phyloP scores from a whole-genome alignment of 2,329 filamentous ascomycete genomes.

The Neofusicoccum sp. region DNA sequence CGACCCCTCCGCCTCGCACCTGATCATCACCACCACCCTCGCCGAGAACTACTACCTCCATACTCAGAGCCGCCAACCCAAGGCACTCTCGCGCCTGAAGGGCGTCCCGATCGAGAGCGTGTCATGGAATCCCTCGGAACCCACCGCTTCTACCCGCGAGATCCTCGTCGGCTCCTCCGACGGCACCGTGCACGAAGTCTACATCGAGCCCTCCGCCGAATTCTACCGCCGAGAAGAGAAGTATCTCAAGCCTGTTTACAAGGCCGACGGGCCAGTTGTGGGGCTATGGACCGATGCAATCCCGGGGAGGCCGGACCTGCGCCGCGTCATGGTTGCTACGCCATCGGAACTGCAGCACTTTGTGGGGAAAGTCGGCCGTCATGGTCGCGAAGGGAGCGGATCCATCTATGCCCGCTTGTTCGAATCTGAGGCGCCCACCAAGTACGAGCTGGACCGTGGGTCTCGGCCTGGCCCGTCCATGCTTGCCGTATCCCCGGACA shows the following conservation, averaged over 20 bases:
- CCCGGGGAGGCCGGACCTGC: conserved; percentile 67
- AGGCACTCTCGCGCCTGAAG: conserved; percentile 77
- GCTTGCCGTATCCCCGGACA: conserved; percentile 77
- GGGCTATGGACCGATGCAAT: conserved; percentile 84
- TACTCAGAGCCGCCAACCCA: conserved; percentile 87
- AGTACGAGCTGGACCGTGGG: conserved; percentile 70
- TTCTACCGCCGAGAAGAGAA: conserved; percentile 96
- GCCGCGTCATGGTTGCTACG: conserved; percentile 80
- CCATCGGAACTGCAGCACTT: conserved; percentile 79
- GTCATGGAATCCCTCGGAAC: conserved; percentile 91
- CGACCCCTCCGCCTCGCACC: conserved; percentile 92
- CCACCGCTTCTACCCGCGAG: conserved; percentile 91
- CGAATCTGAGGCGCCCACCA: conserved; percentile 77
- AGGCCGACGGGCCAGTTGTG: conserved; percentile 79
- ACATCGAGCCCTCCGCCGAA: conserved; percentile 90
- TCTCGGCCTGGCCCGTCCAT: conserved; percentile 63
- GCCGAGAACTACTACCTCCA: conserved; percentile 99
- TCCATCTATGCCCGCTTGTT: conserved; percentile 88
- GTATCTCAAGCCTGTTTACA: conserved; percentile 83
- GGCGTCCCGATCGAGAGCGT: conserved; percentile 86
- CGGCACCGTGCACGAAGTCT: conserved; percentile 92
- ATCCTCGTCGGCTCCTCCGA: conserved; percentile 91
- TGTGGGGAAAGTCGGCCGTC: conserved; percentile 72
- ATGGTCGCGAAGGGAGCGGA: conserved; percentile 74
- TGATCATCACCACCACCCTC: conserved; percentile 86